These are phyloP conservation scores for Lepidium sativum DNA, from an alignment of 345 rosid species.

Conservation along the genomic window DNA sequence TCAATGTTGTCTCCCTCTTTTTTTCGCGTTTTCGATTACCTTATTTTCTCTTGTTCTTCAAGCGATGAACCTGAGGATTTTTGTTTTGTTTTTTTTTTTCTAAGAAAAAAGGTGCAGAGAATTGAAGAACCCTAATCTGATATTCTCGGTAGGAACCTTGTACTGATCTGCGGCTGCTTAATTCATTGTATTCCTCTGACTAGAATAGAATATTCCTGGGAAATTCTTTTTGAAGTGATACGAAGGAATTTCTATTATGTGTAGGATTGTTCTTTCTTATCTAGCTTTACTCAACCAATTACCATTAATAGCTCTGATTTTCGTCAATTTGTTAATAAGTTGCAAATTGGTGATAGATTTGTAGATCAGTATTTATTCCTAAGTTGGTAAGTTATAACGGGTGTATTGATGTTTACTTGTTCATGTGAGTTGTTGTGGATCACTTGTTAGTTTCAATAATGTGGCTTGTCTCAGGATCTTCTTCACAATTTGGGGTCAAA, in stretches of 20 bases:
- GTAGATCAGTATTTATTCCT: background rate
- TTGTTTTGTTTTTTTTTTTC: background rate
- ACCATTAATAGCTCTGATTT: background rate
- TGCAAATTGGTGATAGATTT: background rate
- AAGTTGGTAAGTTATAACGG: background rate
- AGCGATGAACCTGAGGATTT: background rate
- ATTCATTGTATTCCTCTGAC: background rate
- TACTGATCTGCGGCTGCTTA: background rate
- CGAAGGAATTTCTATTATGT: background rate
- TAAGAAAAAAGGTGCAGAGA: background rate
- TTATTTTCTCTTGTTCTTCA: background rate
- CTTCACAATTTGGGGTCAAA: background rate
- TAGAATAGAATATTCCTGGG: background rate
- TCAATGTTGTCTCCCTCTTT: background rate
- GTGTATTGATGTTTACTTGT: background rate
- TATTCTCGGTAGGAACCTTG: background rate
- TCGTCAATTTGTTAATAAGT: background rate
- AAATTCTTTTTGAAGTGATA: background rate
- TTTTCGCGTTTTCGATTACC: background rate
- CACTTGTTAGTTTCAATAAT: background rate
- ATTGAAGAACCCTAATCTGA: background rate
- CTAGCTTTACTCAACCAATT: background rate
- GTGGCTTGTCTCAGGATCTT: slow-evolving; percentile 8
- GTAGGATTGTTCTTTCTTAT: background rate
- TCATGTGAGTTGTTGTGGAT: background rate